These are phyloP conservation scores for Anethum foeniculum DNA, from an alignment of 140 eudicot genomes.

Conservation along the genomic window DNA sequence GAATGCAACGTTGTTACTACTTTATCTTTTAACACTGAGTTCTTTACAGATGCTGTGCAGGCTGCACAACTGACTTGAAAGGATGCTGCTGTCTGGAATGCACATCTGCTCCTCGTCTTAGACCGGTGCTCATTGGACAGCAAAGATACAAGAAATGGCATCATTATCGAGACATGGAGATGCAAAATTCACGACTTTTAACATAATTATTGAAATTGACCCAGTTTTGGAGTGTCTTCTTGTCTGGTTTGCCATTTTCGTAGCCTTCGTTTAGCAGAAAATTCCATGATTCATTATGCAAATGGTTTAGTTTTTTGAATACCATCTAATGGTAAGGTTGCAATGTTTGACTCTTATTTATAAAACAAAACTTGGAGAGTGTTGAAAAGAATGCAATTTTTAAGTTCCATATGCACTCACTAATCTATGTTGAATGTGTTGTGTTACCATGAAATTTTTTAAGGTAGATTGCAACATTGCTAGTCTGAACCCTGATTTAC, in stretches of 20 bases:
- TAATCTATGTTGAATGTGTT: neutral
- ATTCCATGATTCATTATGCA: neutral
- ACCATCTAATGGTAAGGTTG: neutral
- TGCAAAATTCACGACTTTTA: conserved; percentile 15
- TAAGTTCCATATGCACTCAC: neutral
- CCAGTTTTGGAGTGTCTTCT: neutral
- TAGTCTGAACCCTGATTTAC: too few relatives aligned
- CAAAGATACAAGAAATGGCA: conserved; percentile 93
- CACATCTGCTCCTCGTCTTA: conserved; percentile 65
- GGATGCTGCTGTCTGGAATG: conserved; percentile 82
- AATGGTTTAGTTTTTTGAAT: neutral
- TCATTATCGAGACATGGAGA: conserved; percentile 49
- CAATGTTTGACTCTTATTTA: neutral
- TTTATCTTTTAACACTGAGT: neutral
- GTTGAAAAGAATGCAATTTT: neutral
- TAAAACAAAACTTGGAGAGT: neutral
- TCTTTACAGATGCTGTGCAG: conserved; percentile 60
- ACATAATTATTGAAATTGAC: neutral
- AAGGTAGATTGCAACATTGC: too few relatives aligned
- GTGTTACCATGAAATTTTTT: neutral
- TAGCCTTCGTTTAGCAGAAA: neutral
- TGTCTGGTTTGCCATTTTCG: neutral
- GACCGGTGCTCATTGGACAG: conserved; percentile 62
- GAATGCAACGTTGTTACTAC: neutral
- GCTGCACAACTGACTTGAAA: conserved; percentile 51